These are phyloP conservation scores for Aspergillus sp. DNA, from an alignment of 2,329 filamentous ascomycete species.

Conservation along the genomic window DNA sequence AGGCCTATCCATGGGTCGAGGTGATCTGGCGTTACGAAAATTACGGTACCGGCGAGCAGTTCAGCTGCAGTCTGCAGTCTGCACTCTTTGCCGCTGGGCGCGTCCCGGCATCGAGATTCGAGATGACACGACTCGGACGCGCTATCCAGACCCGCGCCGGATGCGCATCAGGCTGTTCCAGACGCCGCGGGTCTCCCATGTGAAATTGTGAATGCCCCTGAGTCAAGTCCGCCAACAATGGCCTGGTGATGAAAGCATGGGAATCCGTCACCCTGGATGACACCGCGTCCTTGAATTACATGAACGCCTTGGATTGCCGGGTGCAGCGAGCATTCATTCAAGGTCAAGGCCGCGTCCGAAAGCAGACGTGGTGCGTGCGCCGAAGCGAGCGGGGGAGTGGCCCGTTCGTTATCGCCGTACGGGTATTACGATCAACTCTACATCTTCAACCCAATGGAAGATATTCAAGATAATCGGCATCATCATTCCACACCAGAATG, in stretches of 20 bases:
- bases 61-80: slow-evolving; percentile 3
- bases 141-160: slow-evolving; percentile 12
- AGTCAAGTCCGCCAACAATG: not conserved
- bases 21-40: not conserved
- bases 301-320: slow-evolving; percentile 3
- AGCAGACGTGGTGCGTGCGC: slow-evolving; percentile 20
- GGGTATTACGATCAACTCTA: not conserved
- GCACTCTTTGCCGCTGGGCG: too few relatives aligned
- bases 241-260: not conserved
- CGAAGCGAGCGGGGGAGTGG: slow-evolving; percentile 7
- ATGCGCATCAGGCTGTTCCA: slow-evolving; percentile 1
- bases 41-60: slow-evolving; percentile 5
- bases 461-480: too few relatives aligned
- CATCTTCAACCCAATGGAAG: too few relatives aligned
- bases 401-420: not conserved
- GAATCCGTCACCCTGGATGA: not conserved
- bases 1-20: slow-evolving; percentile 7
- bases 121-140: slow-evolving; percentile 18
- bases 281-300: not conserved
- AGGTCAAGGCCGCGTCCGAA: slow-evolving; percentile 12
- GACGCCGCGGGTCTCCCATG: not conserved
- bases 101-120: too few relatives aligned
- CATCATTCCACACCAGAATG: too few relatives aligned
- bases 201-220: too few relatives aligned
- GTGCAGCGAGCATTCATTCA: slow-evolving; percentile 9